Evolutionary conservation across 2,329 filamentous ascomycete genomes (phyloP), one percentile per base, ranked within the genome.

Genomic region (Venturia oleaginea): DNA sequence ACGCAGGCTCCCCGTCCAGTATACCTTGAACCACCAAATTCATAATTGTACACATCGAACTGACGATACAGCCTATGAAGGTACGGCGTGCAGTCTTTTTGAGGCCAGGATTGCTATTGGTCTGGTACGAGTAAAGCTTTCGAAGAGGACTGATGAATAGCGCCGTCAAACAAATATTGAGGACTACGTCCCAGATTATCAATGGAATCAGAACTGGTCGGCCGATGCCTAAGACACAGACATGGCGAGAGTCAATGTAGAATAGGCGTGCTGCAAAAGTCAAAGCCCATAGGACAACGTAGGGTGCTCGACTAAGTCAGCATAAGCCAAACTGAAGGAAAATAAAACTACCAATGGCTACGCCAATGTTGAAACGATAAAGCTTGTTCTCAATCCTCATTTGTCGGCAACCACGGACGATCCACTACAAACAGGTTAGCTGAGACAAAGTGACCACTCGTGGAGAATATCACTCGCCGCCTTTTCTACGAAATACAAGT

Each of bases 401-500:
- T 62, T 80, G 81, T n/a, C 76, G 73, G 15, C 77, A 78, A 34
- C 81, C 80, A 61, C 83, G 79, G 62, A 87, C 83, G 59, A 87
- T 84, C 68, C 84, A 82, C 80, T 84, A 54, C 13, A 4, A 27
- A 27, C 19, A 32, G 17, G n/a, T 51, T 13, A 63, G n/a, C 27
- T 8, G 5, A 30, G 22, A 19, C 32, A 63, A 22, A 63, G 34
- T 19, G 57, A n/a, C 38, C 17, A 24, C 22, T 54, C 11, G 34
- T 30, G n/a, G 22, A 2, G 5, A 24, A 48, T 8, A 30, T 6
- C n/a, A 74, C 79, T 71, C 73, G 84, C 83, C 54, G 82, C 84
- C 73, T 85, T 85, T 71, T 88, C 86, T 0, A 86, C 84, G 2
- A 88, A 75, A 70, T 87, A 88, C 32, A 84, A 77, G 69, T 87